Conservation (phyloP, 306 rosid species). For the Vigna radiata region DNA sequence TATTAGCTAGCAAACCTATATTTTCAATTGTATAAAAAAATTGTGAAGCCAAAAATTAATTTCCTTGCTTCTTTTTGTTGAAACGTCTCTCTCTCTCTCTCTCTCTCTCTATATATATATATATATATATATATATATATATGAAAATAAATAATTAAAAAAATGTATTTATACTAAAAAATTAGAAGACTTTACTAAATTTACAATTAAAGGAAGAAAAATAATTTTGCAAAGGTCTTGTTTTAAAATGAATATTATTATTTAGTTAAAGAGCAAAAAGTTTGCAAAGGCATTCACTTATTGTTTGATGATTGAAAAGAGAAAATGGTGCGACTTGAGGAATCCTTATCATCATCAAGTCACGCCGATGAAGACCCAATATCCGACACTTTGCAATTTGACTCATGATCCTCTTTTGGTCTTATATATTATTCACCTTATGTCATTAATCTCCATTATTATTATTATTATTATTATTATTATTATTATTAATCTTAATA, state of each 20-base stretch:
- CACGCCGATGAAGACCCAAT: not conserved
- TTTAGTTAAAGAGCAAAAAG: not conserved
- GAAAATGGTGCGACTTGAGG: not conserved
- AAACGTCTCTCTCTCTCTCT: no score
- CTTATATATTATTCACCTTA: not conserved
- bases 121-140: no score
- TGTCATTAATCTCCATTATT: not conserved
- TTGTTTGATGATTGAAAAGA: conserved; percentile 1
- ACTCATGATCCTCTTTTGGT: not conserved
- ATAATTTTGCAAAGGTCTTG: not conserved
- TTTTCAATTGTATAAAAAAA: no score
- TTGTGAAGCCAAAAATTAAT: no score
- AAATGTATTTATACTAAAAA: no score
- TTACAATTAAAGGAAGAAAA: not conserved
- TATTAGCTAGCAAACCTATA: no score
- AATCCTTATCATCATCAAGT: conserved; percentile 1
- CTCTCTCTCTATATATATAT: no score
- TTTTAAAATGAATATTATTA: not conserved
- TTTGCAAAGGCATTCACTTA: not conserved
- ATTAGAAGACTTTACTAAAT: no score
- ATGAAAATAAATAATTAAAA: no score
- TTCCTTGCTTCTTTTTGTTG: no score
- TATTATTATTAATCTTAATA: no score
- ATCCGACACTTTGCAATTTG: not conserved
- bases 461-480: no score